Conservation (phyloP, 768 basidiomycete species). For the Mycena albidolilacea region DNA sequence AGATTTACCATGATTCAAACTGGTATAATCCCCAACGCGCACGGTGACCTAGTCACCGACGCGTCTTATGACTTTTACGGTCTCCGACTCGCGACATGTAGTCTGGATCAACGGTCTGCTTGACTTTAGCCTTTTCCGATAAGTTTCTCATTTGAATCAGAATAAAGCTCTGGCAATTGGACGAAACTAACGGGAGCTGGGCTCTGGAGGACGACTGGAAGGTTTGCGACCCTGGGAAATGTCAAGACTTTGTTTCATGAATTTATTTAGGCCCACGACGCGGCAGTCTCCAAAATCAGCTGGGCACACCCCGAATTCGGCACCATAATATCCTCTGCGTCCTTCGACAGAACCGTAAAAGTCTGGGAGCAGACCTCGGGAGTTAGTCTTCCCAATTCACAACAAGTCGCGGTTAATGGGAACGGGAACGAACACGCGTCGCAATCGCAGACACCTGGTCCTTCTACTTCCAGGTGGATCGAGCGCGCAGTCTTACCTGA, state of each 20-base stretch:
- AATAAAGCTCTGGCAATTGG: conserved; percentile 89
- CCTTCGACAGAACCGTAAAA: conserved; percentile 93
- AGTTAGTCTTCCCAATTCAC: conserved; percentile 46
- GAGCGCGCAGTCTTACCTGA: conserved; percentile 85
- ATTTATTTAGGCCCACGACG: conserved; percentile 87
- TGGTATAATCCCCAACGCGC: conserved; percentile 82
- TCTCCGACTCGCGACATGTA: conserved; percentile 82
- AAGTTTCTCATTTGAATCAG: conserved; percentile 53
- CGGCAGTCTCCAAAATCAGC: conserved; percentile 83
- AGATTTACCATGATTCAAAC: conserved; percentile 76
- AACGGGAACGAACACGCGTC: conserved; percentile 40
- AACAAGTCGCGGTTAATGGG: conserved; percentile 44
- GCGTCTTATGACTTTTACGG: conserved; percentile 94
- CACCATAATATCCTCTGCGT: conserved; percentile 86
- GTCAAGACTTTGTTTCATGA: conserved; percentile 3
- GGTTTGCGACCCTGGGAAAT: conserved; percentile 56
- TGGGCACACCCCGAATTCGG: conserved; percentile 98
- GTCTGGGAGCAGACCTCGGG: conserved; percentile 85
- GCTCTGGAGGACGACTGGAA: conserved; percentile 92
- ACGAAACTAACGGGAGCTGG: conserved; percentile 83
- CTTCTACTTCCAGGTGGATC: conserved; percentile 72
- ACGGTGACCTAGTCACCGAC: conserved; percentile 88
- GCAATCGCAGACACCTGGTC: conserved; percentile 38
- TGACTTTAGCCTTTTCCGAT: conserved; percentile 20
- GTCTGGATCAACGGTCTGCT: conserved; percentile 83